phyloP scores from a whole-genome alignment of 768 basidiomycete species.

The Strobilomyces echinocephalus region DNA sequence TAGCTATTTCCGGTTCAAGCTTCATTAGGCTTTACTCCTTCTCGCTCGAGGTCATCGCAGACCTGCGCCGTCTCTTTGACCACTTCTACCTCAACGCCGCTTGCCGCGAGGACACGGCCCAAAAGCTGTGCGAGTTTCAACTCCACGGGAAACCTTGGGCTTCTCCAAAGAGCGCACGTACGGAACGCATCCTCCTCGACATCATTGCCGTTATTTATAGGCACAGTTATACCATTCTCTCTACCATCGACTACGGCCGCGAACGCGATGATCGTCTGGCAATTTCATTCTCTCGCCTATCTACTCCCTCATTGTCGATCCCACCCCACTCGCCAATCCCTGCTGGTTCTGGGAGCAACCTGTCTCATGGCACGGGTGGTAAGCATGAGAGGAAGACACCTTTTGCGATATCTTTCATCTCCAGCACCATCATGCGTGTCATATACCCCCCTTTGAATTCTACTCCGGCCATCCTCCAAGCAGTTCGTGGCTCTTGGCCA shows the following conservation, averaged over 20 bases:
- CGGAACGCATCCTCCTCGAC: slow-evolving; percentile 68
- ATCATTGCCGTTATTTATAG: slow-evolving; percentile 59
- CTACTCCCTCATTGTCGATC: slow-evolving; percentile 31
- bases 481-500: slow-evolving; percentile 74
- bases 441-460: slow-evolving; percentile 71
- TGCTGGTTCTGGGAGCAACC: slow-evolving; percentile 34
- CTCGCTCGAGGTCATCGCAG: slow-evolving; percentile 44
- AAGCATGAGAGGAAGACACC: slow-evolving; percentile 39
- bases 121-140: slow-evolving; percentile 62
- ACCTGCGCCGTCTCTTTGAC: slow-evolving; percentile 56
- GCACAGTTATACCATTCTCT: slow-evolving; percentile 59
- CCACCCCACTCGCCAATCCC: slow-evolving; percentile 37
- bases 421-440: slow-evolving; percentile 63
- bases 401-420: slow-evolving; percentile 72
- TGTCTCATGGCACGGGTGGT: slow-evolving; percentile 34
- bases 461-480: slow-evolving; percentile 77
- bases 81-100: slow-evolving; percentile 37
- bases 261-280: slow-evolving; percentile 70
- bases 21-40: slow-evolving; percentile 70
- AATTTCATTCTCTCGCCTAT: slow-evolving; percentile 62
- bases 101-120: slow-evolving; percentile 50
- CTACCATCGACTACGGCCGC: slow-evolving; percentile 71
- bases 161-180: slow-evolving; percentile 56
- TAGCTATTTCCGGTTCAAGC: slow-evolving; percentile 62
- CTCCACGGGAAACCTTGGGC: slow-evolving; percentile 72